Conservation (phyloP, 2,329 filamentous ascomycete species). For the Pseudocercospora vitis region DNA sequence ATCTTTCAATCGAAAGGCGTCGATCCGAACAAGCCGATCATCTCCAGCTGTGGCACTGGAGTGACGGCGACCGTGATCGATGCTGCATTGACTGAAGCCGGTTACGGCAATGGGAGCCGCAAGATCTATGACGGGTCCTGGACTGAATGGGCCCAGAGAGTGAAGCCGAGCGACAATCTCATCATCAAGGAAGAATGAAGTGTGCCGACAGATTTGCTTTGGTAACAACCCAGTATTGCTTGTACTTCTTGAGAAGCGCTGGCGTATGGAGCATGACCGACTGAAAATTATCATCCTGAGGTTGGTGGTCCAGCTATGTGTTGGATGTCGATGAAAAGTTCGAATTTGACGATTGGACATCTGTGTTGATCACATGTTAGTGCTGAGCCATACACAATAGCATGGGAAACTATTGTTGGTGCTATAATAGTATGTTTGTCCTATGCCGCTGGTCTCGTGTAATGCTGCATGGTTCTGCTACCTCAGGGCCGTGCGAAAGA, state of each 20-base stretch:
- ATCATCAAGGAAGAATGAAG: constrained; percentile 33
- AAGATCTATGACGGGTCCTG: constrained; percentile 94
- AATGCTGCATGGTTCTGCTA: no score
- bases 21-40: constrained; percentile 75
- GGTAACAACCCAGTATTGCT: neutral
- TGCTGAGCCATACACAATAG: neutral
- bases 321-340: neutral
- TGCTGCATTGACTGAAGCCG: constrained; percentile 76
- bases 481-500: no score
- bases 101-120: constrained; percentile 63
- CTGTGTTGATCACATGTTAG: neutral
- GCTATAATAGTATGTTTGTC: neutral
- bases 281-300: constrained; percentile 10
- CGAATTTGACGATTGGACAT: neutral
- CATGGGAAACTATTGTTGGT: neutral
- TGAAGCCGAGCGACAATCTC: constrained; percentile 36
- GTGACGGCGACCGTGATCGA: constrained; percentile 92
- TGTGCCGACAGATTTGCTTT: neutral
- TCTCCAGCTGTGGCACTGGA: constrained; percentile 87
- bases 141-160: constrained; percentile 59
- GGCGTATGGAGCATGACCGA: constrained; percentile 9
- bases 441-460: no score
- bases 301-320: neutral
- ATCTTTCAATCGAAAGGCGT: constrained; percentile 79
- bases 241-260: neutral